phyloP scores from a whole-genome alignment of 305 asterid genomes.

The Striga hermonthica region DNA sequence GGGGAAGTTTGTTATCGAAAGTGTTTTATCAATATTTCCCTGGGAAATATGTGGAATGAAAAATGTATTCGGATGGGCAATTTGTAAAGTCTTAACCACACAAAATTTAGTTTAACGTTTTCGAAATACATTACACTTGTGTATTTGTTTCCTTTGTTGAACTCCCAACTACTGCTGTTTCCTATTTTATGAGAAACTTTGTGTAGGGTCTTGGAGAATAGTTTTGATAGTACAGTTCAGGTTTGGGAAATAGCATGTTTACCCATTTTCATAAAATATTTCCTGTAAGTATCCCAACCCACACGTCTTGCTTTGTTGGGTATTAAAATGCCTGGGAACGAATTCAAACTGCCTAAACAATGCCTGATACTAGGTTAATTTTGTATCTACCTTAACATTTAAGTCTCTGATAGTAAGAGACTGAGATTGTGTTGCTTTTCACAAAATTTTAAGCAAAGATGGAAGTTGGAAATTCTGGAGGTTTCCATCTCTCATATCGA shows the following conservation, averaged over 20 bases:
- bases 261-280: background rate
- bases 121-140: too few species aligned
- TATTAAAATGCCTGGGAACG: background rate
- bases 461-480: constrained; percentile 23
- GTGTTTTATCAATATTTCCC: background rate
- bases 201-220: constrained; percentile 7
- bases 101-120: too few species aligned
- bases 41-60: background rate
- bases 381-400: constrained; percentile 14
- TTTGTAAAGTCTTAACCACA: background rate
- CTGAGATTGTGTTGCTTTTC: background rate
- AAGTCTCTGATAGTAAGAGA: constrained; percentile 2
- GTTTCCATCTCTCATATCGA: constrained; percentile 7
- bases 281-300: background rate
- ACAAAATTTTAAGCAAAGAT: constrained; percentile 1
- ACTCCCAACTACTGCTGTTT: background rate
- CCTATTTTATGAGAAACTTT: background rate
- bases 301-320: constrained; percentile 8
- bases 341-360: constrained; percentile 14
- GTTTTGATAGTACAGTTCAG: background rate
- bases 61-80: background rate
- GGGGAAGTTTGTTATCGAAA: background rate
- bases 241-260: background rate
- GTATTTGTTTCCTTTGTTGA: background rate
- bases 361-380: background rate